phyloP scores from a whole-genome alignment of 805 yeast genomes.

The Kazachstania martiniae region DNA sequence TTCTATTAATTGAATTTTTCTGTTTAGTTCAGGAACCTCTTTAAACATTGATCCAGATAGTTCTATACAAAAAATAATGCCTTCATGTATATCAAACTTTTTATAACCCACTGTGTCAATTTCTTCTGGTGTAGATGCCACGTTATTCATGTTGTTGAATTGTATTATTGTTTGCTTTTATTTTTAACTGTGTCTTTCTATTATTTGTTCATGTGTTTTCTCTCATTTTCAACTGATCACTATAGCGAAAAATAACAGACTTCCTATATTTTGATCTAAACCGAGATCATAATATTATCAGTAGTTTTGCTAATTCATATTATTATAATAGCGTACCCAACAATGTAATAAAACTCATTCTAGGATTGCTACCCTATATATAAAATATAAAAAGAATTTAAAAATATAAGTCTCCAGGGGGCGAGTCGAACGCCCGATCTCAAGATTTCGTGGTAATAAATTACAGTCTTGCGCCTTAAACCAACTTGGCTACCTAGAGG shows the following conservation, averaged over 20 bases:
- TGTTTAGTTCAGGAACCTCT: slow-evolving; percentile 26
- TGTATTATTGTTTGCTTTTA: not conserved
- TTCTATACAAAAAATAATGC: slow-evolving; percentile 53
- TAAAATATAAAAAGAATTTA: not conserved
- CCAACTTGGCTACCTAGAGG: slow-evolving; percentile 4
- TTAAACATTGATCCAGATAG: slow-evolving; percentile 36
- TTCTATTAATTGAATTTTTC: slow-evolving; percentile 36
- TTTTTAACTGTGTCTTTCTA: not conserved
- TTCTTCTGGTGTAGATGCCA: slow-evolving; percentile 33
- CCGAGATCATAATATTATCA: not conserved
- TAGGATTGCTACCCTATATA: not conserved
- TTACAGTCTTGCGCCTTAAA: slow-evolving; percentile 6
- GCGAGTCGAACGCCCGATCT: slow-evolving; percentile 14
- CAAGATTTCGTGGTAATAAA: slow-evolving; percentile 5
- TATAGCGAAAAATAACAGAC: not conserved
- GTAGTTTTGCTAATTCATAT: slow-evolving; percentile 31
- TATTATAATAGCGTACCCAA: slow-evolving; percentile 36
- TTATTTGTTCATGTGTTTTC: not conserved
- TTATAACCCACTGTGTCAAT: slow-evolving; percentile 30
- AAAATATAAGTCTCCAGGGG: slow-evolving; percentile 9
- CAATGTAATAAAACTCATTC: not conserved
- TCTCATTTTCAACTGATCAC: not conserved
- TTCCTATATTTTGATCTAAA: no score
- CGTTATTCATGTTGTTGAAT: slow-evolving; percentile 4
- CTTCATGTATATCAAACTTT: slow-evolving; percentile 44